Base-by-base conservation (phyloP, 2,329 filamentous ascomycete genomes). In the Xylariaceae sp. region DNA sequence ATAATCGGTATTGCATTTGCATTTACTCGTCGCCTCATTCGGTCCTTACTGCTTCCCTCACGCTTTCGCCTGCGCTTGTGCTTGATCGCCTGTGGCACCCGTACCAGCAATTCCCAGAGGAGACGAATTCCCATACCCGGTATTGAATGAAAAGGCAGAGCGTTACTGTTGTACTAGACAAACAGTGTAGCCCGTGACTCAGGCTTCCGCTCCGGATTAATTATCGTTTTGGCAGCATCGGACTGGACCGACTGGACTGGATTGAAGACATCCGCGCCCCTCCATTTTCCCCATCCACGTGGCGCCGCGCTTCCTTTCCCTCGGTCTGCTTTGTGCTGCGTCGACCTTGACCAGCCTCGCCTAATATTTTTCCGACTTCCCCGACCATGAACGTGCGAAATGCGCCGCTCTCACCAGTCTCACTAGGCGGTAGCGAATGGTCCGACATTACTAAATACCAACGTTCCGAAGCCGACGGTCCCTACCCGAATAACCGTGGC, bases 341-440 rank as follows among this genome's bases (percentile, higher is more conserved):
- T 30, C 42, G 28, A 35, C 32, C 21, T 23, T 25, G n/a, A 15
- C 35, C 43, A 34, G 31, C 33, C 38, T 46, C 39, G 29, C 39
- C 19, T 38, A 44, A 35, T 42, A 24, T 11, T 17, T 17, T 27
- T 35, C 19, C 35, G 13, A 32, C 29, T 34, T 27, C 36, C 29
- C 33, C 33, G 37, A 74, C 59, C 65, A 84, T 85, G 80, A 84
- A 77, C 67, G 73, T 69, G 57, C 75, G 75, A 64, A 79, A 83
- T 74, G 80, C 77, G 64, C 80, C 81, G 56, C 70, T 89, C 59
- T 89, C 86, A 56, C 85, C 86, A 55, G 74, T 87, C 59, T 92
- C 85, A 64, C 66, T 84, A 70, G 80, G 82, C 59, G 85, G 81
- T 58, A 88, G 79, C 68, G 86, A 92, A 58, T 92, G 83, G 80